Percentiles rank a stretch among this genome's conserved stretches.
Evolutionary conservation across 495 filamentous ascomycete genomes (phyloP).

Genomic region (Ramalina intermedia): DNA sequence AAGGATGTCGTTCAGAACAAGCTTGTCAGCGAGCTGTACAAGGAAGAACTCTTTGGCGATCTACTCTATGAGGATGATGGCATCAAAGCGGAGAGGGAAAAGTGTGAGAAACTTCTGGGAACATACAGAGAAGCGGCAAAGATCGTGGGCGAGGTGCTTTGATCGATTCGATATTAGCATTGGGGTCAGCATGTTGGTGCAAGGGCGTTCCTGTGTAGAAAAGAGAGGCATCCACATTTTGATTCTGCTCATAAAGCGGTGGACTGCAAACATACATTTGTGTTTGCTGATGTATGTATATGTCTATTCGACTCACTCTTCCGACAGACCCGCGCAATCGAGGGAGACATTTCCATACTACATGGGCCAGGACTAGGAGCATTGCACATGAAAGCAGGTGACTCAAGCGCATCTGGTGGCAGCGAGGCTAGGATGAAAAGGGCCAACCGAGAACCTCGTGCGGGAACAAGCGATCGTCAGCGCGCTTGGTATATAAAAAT

Average conservation of each 20-base stretch:
- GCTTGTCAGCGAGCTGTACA: conserved; percentile 89
- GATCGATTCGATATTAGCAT: conserved; percentile 24
- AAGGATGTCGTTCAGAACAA: conserved; percentile 97
- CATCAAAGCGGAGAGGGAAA: conserved; percentile 93
- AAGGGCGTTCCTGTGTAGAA: neutral
- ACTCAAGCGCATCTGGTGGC: too few species aligned
- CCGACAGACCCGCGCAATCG: neutral
- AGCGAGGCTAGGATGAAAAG: too few species aligned
- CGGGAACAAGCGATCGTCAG: too few species aligned
- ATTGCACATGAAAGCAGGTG: too few species aligned
- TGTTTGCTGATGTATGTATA: neutral
- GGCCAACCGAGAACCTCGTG: too few species aligned
- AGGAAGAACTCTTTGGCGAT: conserved; percentile 83
- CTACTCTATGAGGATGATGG: conserved; percentile 93
- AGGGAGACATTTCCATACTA: neutral
- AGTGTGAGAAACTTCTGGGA: conserved; percentile 85
- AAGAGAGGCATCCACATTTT: neutral
- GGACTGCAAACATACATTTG: neutral
- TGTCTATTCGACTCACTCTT: conserved; percentile 1
- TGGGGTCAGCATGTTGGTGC: neutral
- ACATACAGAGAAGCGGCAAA: conserved; percentile 96
- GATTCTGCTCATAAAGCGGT: neutral
- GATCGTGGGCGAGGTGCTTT: conserved; percentile 93
- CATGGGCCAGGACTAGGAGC: too few species aligned
- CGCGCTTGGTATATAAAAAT: too few species aligned